These are phyloP conservation scores for Penicillium sp. DNA, from an alignment of 2,329 filamentous ascomycete species.

Conservation along the genomic window DNA sequence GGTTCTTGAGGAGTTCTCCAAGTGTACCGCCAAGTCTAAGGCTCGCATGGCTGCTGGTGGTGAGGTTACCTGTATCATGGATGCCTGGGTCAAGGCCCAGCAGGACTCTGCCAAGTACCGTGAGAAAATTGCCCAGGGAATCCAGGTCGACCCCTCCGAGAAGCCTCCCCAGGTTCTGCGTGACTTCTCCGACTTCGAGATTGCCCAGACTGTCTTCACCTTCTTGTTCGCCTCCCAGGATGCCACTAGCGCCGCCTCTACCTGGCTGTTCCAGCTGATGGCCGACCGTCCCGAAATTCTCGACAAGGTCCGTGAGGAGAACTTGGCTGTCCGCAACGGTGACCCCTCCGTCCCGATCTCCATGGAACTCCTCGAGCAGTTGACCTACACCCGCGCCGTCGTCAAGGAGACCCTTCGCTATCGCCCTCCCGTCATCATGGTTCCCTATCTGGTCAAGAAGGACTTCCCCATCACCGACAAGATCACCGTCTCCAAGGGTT, in stretches of 20 bases:
- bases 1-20: conserved; percentile 86
- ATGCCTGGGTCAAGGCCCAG: conserved; percentile 90
- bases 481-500: conserved; percentile 93
- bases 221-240: conserved; percentile 98
- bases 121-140: conserved; percentile 75
- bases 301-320: conserved; percentile 90
- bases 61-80: conserved; percentile 89
- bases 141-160: conserved; percentile 69
- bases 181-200: conserved; percentile 88
- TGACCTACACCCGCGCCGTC: conserved; percentile 89
- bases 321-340: conserved; percentile 76
- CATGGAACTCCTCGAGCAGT: conserved; percentile 85
- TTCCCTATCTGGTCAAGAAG: conserved; percentile 94
- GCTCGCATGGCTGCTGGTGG: conserved; percentile 88
- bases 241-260: conserved; percentile 89
- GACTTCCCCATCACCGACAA: conserved; percentile 84
- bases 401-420: conserved; percentile 92
- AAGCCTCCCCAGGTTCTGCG: conserved; percentile 85
- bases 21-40: conserved; percentile 92
- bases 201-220: conserved; percentile 90
- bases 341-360: conserved; percentile 72
- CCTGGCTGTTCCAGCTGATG: conserved; percentile 94
- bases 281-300: conserved; percentile 93
- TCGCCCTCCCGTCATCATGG: conserved; percentile 95
- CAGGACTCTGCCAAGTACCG: conserved; percentile 82